A percentile compares a stretch with the other conserved stretches of the same genome.
phyloP scores from a whole-genome alignment of 768 basidiomycete species.

The Podaxis mareebaensis region DNA sequence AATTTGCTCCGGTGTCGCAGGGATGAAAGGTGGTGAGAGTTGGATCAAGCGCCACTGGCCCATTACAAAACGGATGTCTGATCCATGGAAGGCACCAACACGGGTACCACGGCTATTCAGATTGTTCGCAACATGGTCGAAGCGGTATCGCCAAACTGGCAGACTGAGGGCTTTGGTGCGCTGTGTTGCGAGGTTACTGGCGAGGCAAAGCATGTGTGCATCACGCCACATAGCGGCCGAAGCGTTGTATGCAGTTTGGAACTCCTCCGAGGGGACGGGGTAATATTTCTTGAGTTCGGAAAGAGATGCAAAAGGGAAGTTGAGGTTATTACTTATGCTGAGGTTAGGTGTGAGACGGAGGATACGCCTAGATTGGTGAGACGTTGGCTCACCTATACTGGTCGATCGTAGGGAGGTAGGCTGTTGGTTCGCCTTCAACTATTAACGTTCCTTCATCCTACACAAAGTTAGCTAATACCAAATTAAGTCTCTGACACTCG shows the following conservation, averaged over 20 bases:
- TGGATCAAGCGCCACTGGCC: conserved; percentile 33
- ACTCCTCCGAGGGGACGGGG: conserved; percentile 28
- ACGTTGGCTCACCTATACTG: conserved; percentile 25
- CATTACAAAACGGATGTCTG: conserved; percentile 35
- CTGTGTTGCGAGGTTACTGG: conserved; percentile 28
- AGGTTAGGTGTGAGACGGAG: too few species aligned
- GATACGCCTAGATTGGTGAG: not conserved
- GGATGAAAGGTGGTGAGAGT: conserved; percentile 29
- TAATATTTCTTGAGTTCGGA: conserved; percentile 25
- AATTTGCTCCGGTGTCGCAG: conserved; percentile 30
- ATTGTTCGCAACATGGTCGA: conserved; percentile 33
- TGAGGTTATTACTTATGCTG: conserved; percentile 33
- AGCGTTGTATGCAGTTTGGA: conserved; percentile 34
- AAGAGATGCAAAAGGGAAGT: conserved; percentile 31
- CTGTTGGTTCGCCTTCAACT: conserved; percentile 33
- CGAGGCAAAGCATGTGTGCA: conserved; percentile 36
- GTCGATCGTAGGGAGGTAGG: conserved; percentile 31
- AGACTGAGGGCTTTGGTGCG: conserved; percentile 23
- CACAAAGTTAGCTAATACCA: not conserved
- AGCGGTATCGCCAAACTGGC: conserved; percentile 33
- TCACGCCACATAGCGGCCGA: conserved; percentile 35
- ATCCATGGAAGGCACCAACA: conserved; percentile 34
- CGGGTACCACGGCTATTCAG: conserved; percentile 32
- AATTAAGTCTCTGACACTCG: not conserved
- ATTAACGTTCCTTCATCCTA: conserved; percentile 36